These are phyloP conservation scores for Isatis lusitanica DNA, from an alignment of 441 rosid species.

Conservation along the genomic window DNA sequence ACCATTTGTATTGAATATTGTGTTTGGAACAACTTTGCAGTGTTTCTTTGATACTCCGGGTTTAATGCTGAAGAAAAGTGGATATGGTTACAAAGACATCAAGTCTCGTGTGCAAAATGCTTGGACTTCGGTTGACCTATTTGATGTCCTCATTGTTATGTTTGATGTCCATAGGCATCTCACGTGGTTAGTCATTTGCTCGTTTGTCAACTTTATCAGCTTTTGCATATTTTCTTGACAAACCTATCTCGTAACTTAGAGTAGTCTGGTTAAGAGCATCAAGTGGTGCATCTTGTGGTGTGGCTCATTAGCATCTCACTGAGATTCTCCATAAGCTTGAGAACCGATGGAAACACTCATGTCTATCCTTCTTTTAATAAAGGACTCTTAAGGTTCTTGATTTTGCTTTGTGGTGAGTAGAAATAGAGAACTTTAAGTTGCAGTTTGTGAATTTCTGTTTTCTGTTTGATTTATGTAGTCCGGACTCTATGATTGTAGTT, in stretches of 20 bases:
- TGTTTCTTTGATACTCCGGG: slow-evolving; percentile 97
- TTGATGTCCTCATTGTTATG: slow-evolving; percentile 81
- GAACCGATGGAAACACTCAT: background rate
- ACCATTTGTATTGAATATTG: background rate
- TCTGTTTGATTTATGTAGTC: too few species aligned
- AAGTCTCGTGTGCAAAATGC: slow-evolving; percentile 78
- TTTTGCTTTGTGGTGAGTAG: too few species aligned
- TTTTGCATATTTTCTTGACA: background rate
- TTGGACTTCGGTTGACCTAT: slow-evolving; percentile 76
- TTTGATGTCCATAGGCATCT: slow-evolving; percentile 93
- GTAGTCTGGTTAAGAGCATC: background rate
- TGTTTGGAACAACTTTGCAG: slow-evolving; percentile 45
- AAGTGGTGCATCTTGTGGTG: background rate
- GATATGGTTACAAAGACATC: slow-evolving; percentile 73
- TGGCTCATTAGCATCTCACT: background rate
- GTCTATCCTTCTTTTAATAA: background rate
- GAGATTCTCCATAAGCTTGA: background rate
- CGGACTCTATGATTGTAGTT: background rate
- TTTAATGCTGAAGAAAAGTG: slow-evolving; percentile 59
- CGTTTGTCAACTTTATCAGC: background rate
- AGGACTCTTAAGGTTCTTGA: too few species aligned
- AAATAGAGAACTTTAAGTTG: too few species aligned
- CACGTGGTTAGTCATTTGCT: slow-evolving; percentile 52
- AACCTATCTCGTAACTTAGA: background rate
- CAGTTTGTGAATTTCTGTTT: too few species aligned